phyloP scores from a whole-genome alignment of 2,329 filamentous ascomycete species.

The Lasiodiplodia gonubiensis region DNA sequence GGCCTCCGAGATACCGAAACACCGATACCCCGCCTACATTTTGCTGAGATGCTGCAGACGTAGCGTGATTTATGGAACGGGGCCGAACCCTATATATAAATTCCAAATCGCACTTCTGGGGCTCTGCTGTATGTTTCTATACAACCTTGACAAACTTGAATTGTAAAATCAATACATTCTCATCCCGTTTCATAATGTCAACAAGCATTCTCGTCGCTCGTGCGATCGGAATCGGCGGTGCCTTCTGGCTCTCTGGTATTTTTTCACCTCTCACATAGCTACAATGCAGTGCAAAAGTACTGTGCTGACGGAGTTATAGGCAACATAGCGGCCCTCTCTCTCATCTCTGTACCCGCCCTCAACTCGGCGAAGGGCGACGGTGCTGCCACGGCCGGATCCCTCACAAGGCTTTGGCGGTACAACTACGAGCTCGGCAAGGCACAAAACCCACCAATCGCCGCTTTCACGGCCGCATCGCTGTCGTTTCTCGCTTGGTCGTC shows the following conservation, averaged over 20 bases:
- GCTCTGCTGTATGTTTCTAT: no score
- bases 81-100: no score
- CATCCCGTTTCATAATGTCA: slow-evolving; percentile 33
- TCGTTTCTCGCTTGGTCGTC: not conserved
- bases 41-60: no score
- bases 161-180: no score
- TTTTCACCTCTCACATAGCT: not conserved
- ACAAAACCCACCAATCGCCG: not conserved
- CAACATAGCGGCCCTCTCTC: not conserved
- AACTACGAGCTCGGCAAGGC: not conserved
- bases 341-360: not conserved
- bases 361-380: not conserved
- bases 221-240: not conserved
- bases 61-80: no score
- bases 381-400: not conserved
- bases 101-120: no score
- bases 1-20: no score
- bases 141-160: no score
- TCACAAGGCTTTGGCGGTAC: not conserved
- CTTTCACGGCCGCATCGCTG: not conserved
- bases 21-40: no score
- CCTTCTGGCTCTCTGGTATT: not conserved
- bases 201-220: not conserved
- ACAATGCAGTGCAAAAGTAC: not conserved
- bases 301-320: not conserved